Conservation (phyloP, 768 basidiomycete species). For the Boletus sp. region DNA sequence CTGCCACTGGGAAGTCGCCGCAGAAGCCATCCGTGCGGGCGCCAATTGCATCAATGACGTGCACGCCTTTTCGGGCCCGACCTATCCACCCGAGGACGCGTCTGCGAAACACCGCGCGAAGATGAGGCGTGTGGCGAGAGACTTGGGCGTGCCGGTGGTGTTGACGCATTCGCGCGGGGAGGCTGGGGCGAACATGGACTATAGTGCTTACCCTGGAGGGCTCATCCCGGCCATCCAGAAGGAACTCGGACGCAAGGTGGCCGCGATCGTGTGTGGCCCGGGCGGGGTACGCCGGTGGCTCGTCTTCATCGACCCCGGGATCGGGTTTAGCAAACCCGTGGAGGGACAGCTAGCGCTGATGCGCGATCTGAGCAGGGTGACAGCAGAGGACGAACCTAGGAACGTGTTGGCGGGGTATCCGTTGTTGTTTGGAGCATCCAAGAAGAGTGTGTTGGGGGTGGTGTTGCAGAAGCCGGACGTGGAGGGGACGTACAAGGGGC, state of each 20-base stretch:
- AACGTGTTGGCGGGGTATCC: conserved; percentile 63
- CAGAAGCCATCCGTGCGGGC: conserved; percentile 65
- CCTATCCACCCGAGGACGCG: conserved; percentile 36
- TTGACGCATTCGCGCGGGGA: conserved; percentile 94
- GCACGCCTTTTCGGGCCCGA: conserved; percentile 69
- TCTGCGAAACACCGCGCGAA: conserved; percentile 42
- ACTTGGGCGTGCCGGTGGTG: conserved; percentile 73
- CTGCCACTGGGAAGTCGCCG: conserved; percentile 23
- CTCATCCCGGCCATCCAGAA: conserved; percentile 65
- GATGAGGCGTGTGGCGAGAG: conserved; percentile 65
- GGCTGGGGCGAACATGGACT: conserved; percentile 74
- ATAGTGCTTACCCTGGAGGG: conserved; percentile 43
- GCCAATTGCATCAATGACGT: conserved; percentile 91
- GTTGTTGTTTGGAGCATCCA: conserved; percentile 71
- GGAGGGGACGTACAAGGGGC: conserved; percentile 40
- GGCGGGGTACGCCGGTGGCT: conserved; percentile 85
- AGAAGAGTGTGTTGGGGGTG: conserved; percentile 80
- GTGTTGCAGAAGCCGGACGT: conserved; percentile 50
- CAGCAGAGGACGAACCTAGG: conserved; percentile 34
- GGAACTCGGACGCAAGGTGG: conserved; percentile 72
- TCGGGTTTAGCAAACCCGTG: conserved; percentile 90
- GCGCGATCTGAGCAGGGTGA: conserved; percentile 47
- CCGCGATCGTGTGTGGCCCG: conserved; percentile 58
- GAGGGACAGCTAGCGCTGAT: conserved; percentile 73
- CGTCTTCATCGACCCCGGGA: conserved; percentile 85